Evolutionary conservation across 2,329 filamentous ascomycete genomes (phyloP), one percentile per base, ranked within the genome.

Genomic region (Microcyclosporella mali): DNA sequence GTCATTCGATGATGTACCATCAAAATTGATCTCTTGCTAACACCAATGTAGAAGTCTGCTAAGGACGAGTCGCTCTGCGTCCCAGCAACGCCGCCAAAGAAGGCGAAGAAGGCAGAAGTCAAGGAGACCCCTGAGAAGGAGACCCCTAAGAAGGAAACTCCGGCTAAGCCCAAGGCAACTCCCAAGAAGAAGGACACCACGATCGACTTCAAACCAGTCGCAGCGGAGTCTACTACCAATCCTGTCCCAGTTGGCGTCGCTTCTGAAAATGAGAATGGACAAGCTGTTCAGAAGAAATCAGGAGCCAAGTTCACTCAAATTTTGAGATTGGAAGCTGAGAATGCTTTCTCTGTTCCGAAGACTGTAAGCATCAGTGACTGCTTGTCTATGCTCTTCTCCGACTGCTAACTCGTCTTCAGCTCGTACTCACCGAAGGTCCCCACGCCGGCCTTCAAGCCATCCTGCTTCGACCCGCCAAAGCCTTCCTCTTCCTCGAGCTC

Each of bases 361-460:
- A 59, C 60, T 6, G 62, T 64, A 49, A 43, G 57, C 53, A 4
- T 12, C 6, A 25, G n/a, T n/a, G n/a, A n/a, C n/a, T n/a, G n/a
- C n/a, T n/a, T n/a, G n/a, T n/a, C n/a, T n/a, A 4, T 40, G 14
- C 11, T 35, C 10, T 10, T 6, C 39, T 35, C 8, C 17, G 7
- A 30, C 19, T 29, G 19, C 44, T 55, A 14, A 50, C 35, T 32
- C 14, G 16, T 27, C 1, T 25, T 12, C 21, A 60, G 56, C 47
- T 55, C 30, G 40, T 59, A 18, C 47, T 64, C 33, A 51, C 56
- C 1, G 57, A 61, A 10, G 62, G 64, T 17, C 47, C 50, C 2
- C 55, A 59, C 32, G 55, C 53, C 21, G 63, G 63, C 14, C 47
- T 57, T 36, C 59, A 65, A 41, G 63, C 60, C 10, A 55, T 67